These are phyloP conservation scores for Camellia sinensis DNA, from an alignment of 148 eudicot species.

Conservation along the genomic window DNA sequence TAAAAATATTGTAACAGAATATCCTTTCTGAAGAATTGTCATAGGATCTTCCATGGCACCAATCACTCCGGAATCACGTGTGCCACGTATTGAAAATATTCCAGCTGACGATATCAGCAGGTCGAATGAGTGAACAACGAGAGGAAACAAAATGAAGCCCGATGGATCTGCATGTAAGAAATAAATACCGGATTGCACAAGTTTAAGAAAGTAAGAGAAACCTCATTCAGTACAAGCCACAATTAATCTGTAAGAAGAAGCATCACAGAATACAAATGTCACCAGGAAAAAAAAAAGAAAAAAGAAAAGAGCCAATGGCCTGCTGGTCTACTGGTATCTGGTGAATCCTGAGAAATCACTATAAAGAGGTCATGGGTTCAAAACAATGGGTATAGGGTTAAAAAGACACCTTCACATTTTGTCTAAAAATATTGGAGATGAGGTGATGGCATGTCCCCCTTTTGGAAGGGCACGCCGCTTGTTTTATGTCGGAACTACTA, in stretches of 20 bases:
- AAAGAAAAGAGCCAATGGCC: neutral
- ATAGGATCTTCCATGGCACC: constrained; percentile 82
- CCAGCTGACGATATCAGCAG: constrained; percentile 91
- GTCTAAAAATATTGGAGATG: too few relatives aligned
- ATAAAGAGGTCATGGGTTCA: neutral
- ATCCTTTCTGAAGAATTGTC: constrained; percentile 93
- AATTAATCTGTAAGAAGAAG: neutral
- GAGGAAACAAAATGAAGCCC: constrained; percentile 97
- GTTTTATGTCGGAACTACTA: too few relatives aligned
- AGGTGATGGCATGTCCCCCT: too few relatives aligned
- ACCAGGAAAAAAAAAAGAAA: neutral
- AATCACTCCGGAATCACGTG: constrained; percentile 58
- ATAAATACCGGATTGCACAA: constrained; percentile 2
- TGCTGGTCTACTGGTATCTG: neutral
- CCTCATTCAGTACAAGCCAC: neutral
- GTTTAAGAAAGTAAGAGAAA: constrained; percentile 6
- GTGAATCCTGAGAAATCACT: neutral
- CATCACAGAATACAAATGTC: neutral
- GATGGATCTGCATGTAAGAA: constrained; percentile 79
- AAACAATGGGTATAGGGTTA: neutral
- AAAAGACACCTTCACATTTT: neutral
- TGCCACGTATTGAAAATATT: constrained; percentile 83
- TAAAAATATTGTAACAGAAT: constrained; percentile 75
- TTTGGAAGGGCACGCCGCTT: too few relatives aligned
- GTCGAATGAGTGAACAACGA: constrained; percentile 96